Base-by-base conservation (phyloP, 371 early-diverging fungal genomes). In the Mortierella sp. region DNA sequence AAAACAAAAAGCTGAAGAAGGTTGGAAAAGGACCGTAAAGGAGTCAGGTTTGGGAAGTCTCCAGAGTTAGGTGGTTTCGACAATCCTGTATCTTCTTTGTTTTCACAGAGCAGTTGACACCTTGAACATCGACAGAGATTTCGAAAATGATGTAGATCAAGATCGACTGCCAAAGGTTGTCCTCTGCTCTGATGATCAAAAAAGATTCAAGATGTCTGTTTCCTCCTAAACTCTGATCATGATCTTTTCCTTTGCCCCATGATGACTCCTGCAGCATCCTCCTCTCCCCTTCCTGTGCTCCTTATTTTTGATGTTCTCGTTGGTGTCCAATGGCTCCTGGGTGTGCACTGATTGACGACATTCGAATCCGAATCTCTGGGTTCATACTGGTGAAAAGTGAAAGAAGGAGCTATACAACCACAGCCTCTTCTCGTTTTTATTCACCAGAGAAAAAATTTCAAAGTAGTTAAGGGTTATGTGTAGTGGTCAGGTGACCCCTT, bases 381-480 rank as follows among this genome's bases (percentile, higher is more conserved):
- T 63, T 45, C 63, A 69, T 75, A 75, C 75, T 75, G 75, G 75
- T 64, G 67, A 68, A 63, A 75, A 75, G 75, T 69, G 70, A 75
- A 75, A 75, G 75, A 75, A 69, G 75, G 75, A 75, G 52, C 72
- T 24, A 45, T 22, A 31, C 22, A 22, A 9, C 39, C 39, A 31
- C 45, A 47, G 22, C 19, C 26, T 29, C 16, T 4, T 55, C 1
- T n/a, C 14, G 24, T 10, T 11, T 43, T 69, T 34, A 45, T 40
- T 8, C 45, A 4, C 7, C 14, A 8, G 4, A 40, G 55, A 55
- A 58, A 69, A 55, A 44, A 43, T 70, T 39, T 24, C 39, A 24
- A 55, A 7, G n/a, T 37, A 13, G 19, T 61, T 61, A 61, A 61
- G 61, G 61, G 61, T 34, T n/a, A 0, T 22, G 22, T 4, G 52